Evolutionary conservation across 2,329 filamentous ascomycete species (phyloP).

Genomic region (Colletotrichum sp.): DNA sequence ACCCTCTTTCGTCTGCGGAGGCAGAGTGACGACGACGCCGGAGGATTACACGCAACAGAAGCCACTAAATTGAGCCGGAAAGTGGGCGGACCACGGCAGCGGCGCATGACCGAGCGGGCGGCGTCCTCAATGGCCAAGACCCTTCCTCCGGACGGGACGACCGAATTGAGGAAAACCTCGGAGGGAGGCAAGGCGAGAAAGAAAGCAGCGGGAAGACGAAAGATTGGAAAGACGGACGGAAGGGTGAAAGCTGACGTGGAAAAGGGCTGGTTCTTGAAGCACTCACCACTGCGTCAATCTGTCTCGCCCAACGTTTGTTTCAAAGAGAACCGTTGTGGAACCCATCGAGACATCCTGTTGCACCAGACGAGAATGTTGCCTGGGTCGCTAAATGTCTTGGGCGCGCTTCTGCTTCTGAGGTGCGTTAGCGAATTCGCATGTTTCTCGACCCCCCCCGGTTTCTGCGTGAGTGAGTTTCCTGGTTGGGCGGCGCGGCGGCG

Average conservation of each 20-base stretch:
- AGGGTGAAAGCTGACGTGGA: neutral
- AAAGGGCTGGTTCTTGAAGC: neutral
- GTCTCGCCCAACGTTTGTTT: neutral
- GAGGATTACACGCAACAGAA: neutral
- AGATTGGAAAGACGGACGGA: neutral
- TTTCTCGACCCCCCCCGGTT: neutral
- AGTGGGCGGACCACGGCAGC: conserved; percentile 2
- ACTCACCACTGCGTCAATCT: neutral
- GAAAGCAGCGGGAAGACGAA: neutral
- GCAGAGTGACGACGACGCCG: neutral
- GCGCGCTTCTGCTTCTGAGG: neutral
- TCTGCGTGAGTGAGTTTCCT: neutral
- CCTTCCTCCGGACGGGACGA: neutral
- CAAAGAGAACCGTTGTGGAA: neutral
- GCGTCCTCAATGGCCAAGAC: neutral
- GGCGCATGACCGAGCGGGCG: conserved; percentile 5
- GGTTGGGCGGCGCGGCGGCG: neutral
- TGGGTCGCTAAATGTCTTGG: neutral
- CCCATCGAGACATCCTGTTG: neutral
- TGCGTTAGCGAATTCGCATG: neutral
- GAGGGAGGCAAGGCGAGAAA: neutral
- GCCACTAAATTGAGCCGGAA: neutral
- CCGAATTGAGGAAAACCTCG: neutral
- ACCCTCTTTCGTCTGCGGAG: neutral
- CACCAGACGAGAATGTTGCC: neutral